A percentile compares a stretch with the other conserved stretches of the same genome.
Evolutionary conservation across 225 moss, liverwort and hornwort genomes (phyloP).

Genomic region (Anthoceros angustus): DNA sequence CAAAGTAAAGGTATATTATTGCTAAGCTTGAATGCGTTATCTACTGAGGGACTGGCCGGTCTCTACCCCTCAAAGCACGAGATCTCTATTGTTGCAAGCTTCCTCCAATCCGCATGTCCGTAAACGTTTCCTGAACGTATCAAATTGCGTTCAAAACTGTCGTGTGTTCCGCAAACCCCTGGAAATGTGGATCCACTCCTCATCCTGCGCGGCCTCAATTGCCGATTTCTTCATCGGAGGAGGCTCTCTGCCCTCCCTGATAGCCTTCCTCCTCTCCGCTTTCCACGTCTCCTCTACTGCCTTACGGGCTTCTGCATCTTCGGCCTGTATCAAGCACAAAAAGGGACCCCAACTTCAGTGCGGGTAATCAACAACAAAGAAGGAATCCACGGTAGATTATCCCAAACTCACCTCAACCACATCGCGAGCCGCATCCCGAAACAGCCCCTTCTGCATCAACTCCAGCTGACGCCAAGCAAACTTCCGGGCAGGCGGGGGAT

Average conservation of each 20-base stretch:
- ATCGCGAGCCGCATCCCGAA: constrained; percentile 62
- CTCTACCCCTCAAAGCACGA: no score
- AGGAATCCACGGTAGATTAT: background rate
- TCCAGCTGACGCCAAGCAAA: constrained; percentile 89
- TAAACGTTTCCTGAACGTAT: no score
- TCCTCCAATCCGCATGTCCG: no score
- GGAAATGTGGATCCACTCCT: constrained; percentile 59
- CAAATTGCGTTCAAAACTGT: background rate
- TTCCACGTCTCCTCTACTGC: constrained; percentile 32
- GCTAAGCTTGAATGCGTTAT: no score
- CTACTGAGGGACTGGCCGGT: no score
- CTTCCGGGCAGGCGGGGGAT: constrained; percentile 60
- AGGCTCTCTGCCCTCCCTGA: constrained; percentile 44
- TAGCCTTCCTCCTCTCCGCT: constrained; percentile 38
- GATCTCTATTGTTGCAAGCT: no score
- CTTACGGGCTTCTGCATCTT: constrained; percentile 33
- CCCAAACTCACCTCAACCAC: constrained; percentile 43
- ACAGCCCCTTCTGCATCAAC: constrained; percentile 48
- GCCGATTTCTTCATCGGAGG: constrained; percentile 38
- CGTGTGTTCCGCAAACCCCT: constrained; percentile 30
- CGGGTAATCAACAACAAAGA: background rate
- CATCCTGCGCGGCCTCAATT: constrained; percentile 80
- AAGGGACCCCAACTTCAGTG: background rate
- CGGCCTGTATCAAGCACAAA: constrained; percentile 15
- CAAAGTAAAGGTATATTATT: no score